Conservation (phyloP, 108 stramenopile species). For the Parmales sp. region DNA sequence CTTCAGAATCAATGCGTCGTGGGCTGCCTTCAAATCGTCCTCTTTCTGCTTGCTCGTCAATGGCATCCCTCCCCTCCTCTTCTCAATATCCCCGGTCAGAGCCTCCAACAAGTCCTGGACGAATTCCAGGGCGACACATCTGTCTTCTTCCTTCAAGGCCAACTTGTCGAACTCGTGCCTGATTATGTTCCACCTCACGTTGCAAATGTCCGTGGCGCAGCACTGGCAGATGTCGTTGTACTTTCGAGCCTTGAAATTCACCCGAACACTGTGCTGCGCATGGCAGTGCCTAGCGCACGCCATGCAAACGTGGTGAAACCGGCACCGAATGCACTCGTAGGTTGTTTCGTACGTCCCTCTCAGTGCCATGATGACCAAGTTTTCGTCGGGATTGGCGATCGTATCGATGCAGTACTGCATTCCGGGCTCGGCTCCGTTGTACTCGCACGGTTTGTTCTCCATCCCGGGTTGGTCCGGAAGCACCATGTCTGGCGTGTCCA, state of each 20-base stretch:
- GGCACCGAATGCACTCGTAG: conserved; percentile 7
- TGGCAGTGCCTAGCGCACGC: conserved; percentile 13
- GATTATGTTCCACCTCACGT: neutral
- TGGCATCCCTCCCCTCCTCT: conserved; percentile 12
- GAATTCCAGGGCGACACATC: neutral
- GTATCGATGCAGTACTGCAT: conserved; percentile 13
- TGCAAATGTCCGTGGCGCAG: conserved; percentile 2
- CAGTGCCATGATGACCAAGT: neutral
- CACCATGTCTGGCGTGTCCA: conserved; percentile 6
- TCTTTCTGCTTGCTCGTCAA: conserved; percentile 7
- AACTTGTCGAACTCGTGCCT: conserved; percentile 10
- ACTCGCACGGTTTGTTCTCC: neutral
- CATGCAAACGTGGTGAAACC: conserved; percentile 1
- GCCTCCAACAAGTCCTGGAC: neutral
- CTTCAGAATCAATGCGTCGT: neutral
- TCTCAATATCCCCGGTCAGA: neutral
- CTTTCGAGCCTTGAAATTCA: neutral
- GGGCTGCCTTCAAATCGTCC: conserved; percentile 4
- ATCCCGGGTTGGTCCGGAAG: conserved; percentile 4
- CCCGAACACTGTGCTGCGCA: neutral
- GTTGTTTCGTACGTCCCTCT: conserved; percentile 1
- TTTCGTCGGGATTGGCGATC: neutral
- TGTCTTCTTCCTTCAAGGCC: neutral
- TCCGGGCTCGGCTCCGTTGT: conserved; percentile 3
- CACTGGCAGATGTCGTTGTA: conserved; percentile 7